Conservation (phyloP, 2,329 filamentous ascomycete species). For the Dactylellina sp. region DNA sequence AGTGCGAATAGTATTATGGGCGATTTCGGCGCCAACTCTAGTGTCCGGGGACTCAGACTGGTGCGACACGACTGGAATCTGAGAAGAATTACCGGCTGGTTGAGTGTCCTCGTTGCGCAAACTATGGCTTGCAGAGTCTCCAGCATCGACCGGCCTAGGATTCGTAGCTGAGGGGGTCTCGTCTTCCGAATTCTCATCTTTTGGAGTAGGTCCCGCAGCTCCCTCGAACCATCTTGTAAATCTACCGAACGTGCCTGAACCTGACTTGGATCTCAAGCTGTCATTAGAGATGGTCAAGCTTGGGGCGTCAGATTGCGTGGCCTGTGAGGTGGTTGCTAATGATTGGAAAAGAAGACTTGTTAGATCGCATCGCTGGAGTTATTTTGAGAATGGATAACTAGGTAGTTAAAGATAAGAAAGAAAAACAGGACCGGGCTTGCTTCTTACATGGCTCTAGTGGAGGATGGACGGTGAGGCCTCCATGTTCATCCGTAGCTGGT, state of each 20-base stretch:
- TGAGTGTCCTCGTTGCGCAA: neutral
- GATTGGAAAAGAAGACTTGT: neutral
- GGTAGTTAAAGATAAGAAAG: neutral
- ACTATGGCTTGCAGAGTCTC: neutral
- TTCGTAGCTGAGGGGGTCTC: neutral
- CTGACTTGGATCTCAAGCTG: neutral
- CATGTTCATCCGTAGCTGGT: neutral
- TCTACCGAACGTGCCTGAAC: neutral
- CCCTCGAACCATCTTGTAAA: constrained; percentile 39
- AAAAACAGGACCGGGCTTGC: neutral
- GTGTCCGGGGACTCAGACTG: neutral
- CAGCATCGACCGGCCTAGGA: neutral
- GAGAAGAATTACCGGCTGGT: neutral
- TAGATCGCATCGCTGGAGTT: no score
- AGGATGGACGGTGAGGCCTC: constrained; percentile 8
- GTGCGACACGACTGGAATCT: neutral
- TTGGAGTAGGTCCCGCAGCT: neutral
- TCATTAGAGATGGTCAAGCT: neutral
- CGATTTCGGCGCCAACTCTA: neutral
- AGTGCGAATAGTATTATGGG: neutral
- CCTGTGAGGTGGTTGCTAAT: neutral
- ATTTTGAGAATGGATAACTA: neutral
- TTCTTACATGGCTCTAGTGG: neutral
- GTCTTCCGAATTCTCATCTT: neutral
- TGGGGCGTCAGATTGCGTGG: neutral